These are phyloP conservation scores for Hypoxylon sp. DNA, from an alignment of 2,329 filamentous ascomycete species.

Conservation along the genomic window DNA sequence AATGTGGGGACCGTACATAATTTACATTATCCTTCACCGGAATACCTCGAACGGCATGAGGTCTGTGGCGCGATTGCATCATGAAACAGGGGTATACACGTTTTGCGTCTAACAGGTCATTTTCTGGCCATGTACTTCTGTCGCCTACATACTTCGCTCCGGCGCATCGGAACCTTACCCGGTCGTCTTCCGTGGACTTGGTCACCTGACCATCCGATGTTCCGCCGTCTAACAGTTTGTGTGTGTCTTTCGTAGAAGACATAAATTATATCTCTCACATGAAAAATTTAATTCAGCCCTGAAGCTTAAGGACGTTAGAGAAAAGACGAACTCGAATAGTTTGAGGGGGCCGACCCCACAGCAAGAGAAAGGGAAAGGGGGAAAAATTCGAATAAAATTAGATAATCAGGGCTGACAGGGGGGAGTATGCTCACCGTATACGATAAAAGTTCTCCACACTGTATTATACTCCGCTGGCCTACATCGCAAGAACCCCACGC, in stretches of 20 bases:
- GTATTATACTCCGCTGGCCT: slow-evolving; percentile 8
- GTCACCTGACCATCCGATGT: slow-evolving; percentile 27
- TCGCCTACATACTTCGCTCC: slow-evolving; percentile 9
- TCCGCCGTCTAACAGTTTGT: not conserved
- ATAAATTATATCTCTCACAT: not conserved
- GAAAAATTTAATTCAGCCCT: not conserved
- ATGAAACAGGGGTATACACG: slow-evolving; percentile 22
- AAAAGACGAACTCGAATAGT: not conserved
- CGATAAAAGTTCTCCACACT: not conserved
- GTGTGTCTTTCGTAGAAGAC: not conserved
- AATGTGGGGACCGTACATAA: slow-evolving; percentile 8
- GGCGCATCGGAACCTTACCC: slow-evolving; percentile 17
- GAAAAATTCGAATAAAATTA: slow-evolving; percentile 3
- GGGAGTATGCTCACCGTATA: slow-evolving; percentile 7
- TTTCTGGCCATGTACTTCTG: not conserved
- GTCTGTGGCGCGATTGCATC: slow-evolving; percentile 20
- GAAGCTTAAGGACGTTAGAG: not conserved
- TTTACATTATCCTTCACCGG: slow-evolving; percentile 1
- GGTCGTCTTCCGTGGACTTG: slow-evolving; percentile 2
- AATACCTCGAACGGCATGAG: not conserved
- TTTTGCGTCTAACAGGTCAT: slow-evolving; percentile 10
- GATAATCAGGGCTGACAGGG: not conserved
- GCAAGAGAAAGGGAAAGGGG: too few relatives aligned
- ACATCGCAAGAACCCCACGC: slow-evolving; percentile 11
- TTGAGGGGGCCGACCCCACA: not conserved